Percentiles rank a stretch among this genome's conserved stretches.
Conservation (phyloP, 306 rosid genomes). For the Sophora flavescens region DNA sequence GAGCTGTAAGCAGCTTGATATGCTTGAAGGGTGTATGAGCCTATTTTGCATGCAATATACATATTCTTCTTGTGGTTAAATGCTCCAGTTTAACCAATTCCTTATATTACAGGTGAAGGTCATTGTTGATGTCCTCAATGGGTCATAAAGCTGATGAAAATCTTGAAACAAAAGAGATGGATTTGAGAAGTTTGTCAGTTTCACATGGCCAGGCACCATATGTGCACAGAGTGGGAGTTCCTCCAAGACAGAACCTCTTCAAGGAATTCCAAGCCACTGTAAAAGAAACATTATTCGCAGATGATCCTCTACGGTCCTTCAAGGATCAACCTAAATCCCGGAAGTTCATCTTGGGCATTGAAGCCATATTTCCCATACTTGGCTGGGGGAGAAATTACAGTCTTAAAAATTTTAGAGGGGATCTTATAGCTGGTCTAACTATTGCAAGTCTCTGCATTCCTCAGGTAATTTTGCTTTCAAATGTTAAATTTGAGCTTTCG, state of each 20-base stretch:
- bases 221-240: conserved; percentile 82
- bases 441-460: conserved; percentile 99
- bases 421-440: conserved; percentile 86
- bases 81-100: conserved; percentile 11
- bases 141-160: conserved; percentile 55
- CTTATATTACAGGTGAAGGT: conserved; percentile 49
- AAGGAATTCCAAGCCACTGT: conserved; percentile 70
- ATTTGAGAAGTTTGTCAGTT: conserved; percentile 57
- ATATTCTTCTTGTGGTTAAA: conserved; percentile 13
- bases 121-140: conserved; percentile 50
- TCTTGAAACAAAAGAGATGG: conserved; percentile 62
- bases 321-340: conserved; percentile 80
- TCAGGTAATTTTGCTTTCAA: conserved; percentile 67
- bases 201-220: conserved; percentile 52
- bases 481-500: conserved; percentile 15
- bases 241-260: conserved; percentile 83
- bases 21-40: conserved; percentile 33
- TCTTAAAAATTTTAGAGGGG: conserved; percentile 76
- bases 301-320: conserved; percentile 85
- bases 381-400: conserved; percentile 82
- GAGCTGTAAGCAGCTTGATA: conserved; percentile 11
- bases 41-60: conserved; percentile 31
- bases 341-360: conserved; percentile 77
- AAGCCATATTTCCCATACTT: conserved; percentile 83
- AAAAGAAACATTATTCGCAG: conserved; percentile 88